A percentile compares a stretch with the other conserved stretches of the same genome.
Conservation (phyloP, 139 green algal species). For the Monoraphidium neglectum region DNA sequence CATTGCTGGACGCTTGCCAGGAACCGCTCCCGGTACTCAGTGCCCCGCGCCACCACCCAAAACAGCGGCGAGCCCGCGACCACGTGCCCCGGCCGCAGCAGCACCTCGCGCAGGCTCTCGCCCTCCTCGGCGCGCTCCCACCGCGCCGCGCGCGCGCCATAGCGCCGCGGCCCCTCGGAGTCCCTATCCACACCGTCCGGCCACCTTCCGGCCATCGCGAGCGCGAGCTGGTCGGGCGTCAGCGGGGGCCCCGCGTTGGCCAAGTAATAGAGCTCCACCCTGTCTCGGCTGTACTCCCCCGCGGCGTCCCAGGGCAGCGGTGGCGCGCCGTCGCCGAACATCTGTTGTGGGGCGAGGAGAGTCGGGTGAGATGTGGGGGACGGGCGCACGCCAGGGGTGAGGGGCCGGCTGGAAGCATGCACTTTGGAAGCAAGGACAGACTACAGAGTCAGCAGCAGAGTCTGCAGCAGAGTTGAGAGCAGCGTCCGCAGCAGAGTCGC, state of each 20-base stretch:
- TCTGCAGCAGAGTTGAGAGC: background rate
- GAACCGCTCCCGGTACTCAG: slow-evolving; percentile 64
- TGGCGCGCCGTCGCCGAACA: slow-evolving; percentile 65
- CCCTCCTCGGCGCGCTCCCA: slow-evolving; percentile 28
- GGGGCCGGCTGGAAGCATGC: background rate
- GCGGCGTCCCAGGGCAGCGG: slow-evolving; percentile 84
- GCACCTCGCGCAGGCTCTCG: slow-evolving; percentile 47
- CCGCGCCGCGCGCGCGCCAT: slow-evolving; percentile 42
- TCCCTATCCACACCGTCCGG: slow-evolving; percentile 48
- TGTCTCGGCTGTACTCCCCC: slow-evolving; percentile 63
- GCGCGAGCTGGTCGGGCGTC: slow-evolving; percentile 43
- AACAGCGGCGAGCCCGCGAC: slow-evolving; percentile 82
- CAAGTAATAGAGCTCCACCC: slow-evolving; percentile 89
- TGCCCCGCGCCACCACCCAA: slow-evolving; percentile 75
- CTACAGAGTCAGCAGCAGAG: background rate
- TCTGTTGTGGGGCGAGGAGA: slow-evolving; percentile 45
- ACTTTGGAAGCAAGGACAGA: no score
- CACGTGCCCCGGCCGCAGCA: slow-evolving; percentile 61
- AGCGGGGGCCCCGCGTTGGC: slow-evolving; percentile 29
- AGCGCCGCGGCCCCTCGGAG: slow-evolving; percentile 57
- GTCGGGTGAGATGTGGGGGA: background rate
- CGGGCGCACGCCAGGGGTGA: background rate
- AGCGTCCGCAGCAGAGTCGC: background rate
- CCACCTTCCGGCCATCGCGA: slow-evolving; percentile 71
- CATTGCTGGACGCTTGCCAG: no score